Conservation (phyloP, 805 yeast species). For the Yamadazyma takamatsuzukensis region DNA sequence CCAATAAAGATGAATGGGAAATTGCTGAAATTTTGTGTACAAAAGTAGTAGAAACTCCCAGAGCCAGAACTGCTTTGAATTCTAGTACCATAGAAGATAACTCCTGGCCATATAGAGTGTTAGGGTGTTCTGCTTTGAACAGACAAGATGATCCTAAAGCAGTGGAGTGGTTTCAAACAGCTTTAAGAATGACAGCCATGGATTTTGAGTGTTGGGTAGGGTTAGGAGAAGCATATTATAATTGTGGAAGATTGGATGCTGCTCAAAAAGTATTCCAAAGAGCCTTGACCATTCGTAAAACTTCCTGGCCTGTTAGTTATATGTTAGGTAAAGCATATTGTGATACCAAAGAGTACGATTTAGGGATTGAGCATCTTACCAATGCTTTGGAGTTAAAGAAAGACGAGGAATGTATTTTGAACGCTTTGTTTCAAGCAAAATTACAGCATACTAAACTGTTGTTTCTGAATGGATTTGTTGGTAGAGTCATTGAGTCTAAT, state of each 20-base stretch:
- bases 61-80: constrained; percentile 47
- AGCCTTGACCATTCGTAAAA: constrained; percentile 52
- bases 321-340: constrained; percentile 64
- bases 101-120: constrained; percentile 86
- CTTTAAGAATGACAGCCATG: constrained; percentile 60
- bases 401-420: constrained; percentile 44
- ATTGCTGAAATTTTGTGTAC: constrained; percentile 72
- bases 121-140: constrained; percentile 77
- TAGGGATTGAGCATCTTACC: constrained; percentile 49
- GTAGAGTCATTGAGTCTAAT: constrained; percentile 56
- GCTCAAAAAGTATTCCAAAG: constrained; percentile 76
- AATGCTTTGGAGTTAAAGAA: constrained; percentile 42
- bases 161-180: constrained; percentile 83
- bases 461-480: constrained; percentile 58
- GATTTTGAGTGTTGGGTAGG: constrained; percentile 90
- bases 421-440: constrained; percentile 55
- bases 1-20: constrained; percentile 74
- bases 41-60: constrained; percentile 61
- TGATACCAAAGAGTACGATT: constrained; percentile 61
- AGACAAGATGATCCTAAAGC: constrained; percentile 71
- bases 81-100: constrained; percentile 24
- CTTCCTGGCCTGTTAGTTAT: constrained; percentile 60
- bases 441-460: constrained; percentile 52
- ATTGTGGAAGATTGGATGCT: constrained; percentile 84
- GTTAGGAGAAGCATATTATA: constrained; percentile 90